Evolutionary conservation across 2,329 filamentous ascomycete species (phyloP).

Genomic region (Byssochlamys sp.): DNA sequence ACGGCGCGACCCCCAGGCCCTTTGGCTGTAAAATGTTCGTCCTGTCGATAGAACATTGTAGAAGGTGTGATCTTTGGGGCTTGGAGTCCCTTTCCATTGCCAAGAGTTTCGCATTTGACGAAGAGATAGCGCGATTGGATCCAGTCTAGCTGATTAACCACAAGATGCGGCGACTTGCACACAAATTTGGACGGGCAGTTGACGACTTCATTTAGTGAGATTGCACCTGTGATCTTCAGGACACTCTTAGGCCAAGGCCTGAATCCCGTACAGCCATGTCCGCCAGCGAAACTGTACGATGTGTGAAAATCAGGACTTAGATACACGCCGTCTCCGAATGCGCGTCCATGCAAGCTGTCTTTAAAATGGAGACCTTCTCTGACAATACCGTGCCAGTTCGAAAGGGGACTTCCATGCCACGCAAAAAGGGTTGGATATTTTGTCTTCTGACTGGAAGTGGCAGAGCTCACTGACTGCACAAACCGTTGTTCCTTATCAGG

Average conservation of each 20-base stretch:
- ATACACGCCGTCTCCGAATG: constrained; percentile 73
- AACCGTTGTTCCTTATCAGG: constrained; percentile 79
- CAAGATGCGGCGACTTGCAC: constrained; percentile 51
- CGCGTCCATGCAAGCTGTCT: constrained; percentile 52
- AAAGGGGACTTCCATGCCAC: constrained; percentile 69
- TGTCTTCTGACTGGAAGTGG: constrained; percentile 28
- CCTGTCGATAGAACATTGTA: constrained; percentile 25
- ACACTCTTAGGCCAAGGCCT: constrained; percentile 65
- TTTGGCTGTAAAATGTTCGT: constrained; percentile 26
- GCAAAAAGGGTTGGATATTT: constrained; percentile 65
- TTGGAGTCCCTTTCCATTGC: not conserved
- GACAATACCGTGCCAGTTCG: constrained; percentile 86
- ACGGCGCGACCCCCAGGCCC: constrained; percentile 33
- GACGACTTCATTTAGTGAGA: constrained; percentile 78
- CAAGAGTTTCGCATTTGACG: constrained; percentile 32
- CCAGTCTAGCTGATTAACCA: constrained; percentile 70
- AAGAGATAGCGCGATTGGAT: constrained; percentile 83
- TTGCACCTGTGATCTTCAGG: constrained; percentile 48
- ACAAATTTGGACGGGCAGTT: constrained; percentile 59
- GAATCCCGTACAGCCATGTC: constrained; percentile 1
- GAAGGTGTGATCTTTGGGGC: constrained; percentile 1
- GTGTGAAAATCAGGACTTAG: constrained; percentile 53
- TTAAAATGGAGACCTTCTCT: constrained; percentile 70
- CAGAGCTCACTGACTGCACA: constrained; percentile 47
- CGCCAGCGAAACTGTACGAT: constrained; percentile 45